Evolutionary conservation across 148 eudicot species (phyloP), one percentile per base, ranked within the genome.

Genomic region (Chenopodium formosanum): DNA sequence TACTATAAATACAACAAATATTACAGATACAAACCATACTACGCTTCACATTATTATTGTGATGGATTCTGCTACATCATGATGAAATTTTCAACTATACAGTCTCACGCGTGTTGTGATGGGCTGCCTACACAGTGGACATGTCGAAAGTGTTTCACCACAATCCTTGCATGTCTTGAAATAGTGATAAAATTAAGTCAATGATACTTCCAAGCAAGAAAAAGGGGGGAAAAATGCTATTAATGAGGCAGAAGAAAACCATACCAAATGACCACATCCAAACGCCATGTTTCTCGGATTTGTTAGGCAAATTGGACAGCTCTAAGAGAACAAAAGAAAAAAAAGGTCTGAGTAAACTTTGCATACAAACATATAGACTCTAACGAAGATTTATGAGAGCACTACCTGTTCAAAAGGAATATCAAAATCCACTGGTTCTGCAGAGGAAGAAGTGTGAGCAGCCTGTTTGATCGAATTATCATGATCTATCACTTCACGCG

Each of bases 181-280:
- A 74, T 40, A 25, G 50, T 37, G 70, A 29, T 53, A 34, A 56
- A 40, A 71, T 23, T 16, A 80, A 44, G 58, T 19, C 20, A 81
- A 37, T 5, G 75, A 31, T 63, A 75, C 32, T 19, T 16, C 3
- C 4, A 25, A 53, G 37, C 6, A 11, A 44, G 32, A 22, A 50
- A 25, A 53, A 9, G 29, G 10, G 25, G 2, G 23, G 3, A 9
- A 13, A 11, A 14, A 20, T 62, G 66, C 11, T 4, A 62, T n/a
- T 6, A 53, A 53, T 53, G 40, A 11, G 17, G 56, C 8, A 77
- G 27, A 68, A 46, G 32, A 13, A 63, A 63, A 65, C 81, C 91
- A 88, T 88, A 93, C 97, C 92, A 89, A 75, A 81, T 93, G 97
- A 85, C 97, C 97, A 48, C 97, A 93, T 60, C 91, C 95, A 82